Percentiles rank a stretch among this genome's conserved stretches.
Conservation (phyloP, 1,139 yeast species). For the Blastobotrys aristatus region DNA sequence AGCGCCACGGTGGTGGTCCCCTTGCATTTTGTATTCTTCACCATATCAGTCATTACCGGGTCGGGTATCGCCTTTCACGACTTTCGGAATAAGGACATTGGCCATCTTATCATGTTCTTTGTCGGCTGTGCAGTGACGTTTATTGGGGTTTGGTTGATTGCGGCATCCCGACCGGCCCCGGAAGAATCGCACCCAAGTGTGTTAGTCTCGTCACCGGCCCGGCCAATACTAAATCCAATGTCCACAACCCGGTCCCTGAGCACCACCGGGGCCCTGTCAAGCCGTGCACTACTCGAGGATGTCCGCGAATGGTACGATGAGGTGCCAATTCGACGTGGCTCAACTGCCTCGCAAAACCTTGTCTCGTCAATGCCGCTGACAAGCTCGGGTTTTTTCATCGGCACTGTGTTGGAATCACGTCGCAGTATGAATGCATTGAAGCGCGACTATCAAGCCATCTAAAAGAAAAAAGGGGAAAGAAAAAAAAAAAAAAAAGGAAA, state of each 20-base stretch:
- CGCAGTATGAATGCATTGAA: constrained; percentile 10
- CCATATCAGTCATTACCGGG: constrained; percentile 40
- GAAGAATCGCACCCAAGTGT: background rate
- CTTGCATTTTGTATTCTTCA: constrained; percentile 43
- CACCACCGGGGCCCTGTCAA: background rate
- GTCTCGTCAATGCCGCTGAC: constrained; percentile 12
- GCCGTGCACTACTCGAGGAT: background rate
- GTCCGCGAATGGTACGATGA: background rate
- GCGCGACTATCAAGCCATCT: background rate
- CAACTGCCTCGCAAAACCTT: background rate
- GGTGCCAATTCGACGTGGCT: background rate
- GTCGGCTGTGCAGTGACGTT: constrained; percentile 39
- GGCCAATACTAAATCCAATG: constrained; percentile 4
- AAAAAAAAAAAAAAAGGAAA: background rate
- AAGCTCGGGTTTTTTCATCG: constrained; percentile 13
- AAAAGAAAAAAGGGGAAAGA: too few species aligned
- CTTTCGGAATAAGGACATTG: constrained; percentile 30
- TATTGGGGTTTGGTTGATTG: constrained; percentile 40
- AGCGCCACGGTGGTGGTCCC: constrained; percentile 44
- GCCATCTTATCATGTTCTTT: constrained; percentile 27
- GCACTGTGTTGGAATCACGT: constrained; percentile 9
- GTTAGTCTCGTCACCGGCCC: constrained; percentile 4
- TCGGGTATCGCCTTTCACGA: constrained; percentile 40
- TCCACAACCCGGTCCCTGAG: background rate
- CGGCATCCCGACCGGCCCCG: constrained; percentile 14